A percentile compares a stretch with the other conserved stretches of the same genome.
These are phyloP conservation scores for Styphnolobium japonicum DNA, from an alignment of 306 rosid genomes.

Conservation along the genomic window DNA sequence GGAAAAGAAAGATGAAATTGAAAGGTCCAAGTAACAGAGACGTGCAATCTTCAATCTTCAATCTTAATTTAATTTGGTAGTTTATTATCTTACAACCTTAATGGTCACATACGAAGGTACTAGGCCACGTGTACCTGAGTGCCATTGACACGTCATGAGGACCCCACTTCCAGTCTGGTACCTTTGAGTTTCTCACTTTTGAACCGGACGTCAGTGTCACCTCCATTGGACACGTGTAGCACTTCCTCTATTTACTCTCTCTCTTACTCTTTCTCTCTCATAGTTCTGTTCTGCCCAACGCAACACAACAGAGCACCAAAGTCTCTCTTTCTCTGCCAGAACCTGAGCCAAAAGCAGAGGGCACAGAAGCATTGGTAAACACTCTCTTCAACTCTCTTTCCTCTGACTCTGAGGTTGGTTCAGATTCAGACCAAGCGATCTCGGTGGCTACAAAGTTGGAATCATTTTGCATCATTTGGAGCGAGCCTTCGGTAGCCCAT, in stretches of 20 bases:
- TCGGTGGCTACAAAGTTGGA: slow-evolving; percentile 32
- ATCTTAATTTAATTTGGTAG: not conserved
- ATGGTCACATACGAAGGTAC: too few relatives aligned
- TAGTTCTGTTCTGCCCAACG: not conserved
- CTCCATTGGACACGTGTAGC: slow-evolving; percentile 34
- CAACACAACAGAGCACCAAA: not conserved
- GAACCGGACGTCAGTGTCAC: slow-evolving; percentile 37
- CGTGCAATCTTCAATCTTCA: not conserved
- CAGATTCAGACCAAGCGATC: slow-evolving; percentile 28
- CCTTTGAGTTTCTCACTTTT: not conserved
- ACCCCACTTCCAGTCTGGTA: not conserved
- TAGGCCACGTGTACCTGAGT: too few relatives aligned
- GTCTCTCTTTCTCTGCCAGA: not conserved
- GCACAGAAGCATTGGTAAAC: not conserved
- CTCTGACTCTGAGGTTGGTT: not conserved
- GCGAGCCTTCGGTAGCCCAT: slow-evolving; percentile 45
- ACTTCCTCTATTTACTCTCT: not conserved
- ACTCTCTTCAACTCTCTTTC: not conserved
- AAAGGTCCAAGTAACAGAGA: not conserved
- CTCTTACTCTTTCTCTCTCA: not conserved
- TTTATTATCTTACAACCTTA: too few relatives aligned
- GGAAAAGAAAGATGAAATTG: not conserved
- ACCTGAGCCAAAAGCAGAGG: not conserved
- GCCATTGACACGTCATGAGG: not conserved
- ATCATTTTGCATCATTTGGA: not conserved